phyloP scores from a whole-genome alignment of 2,329 filamentous ascomycete species.

The Myriosclerotinia curreyana region DNA sequence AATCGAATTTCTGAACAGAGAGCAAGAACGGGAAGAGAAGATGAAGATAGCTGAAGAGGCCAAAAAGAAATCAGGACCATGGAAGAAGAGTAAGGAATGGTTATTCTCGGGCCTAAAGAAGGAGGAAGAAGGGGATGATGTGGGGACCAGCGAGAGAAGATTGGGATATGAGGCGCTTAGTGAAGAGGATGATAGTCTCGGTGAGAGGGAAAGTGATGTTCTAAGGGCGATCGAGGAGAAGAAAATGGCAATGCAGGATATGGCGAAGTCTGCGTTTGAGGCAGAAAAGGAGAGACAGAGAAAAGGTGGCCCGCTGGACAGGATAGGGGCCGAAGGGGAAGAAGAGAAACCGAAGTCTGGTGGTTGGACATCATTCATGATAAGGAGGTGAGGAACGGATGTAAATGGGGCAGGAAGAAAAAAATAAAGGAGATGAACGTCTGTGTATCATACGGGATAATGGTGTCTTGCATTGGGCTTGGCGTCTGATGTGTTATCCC shows the following conservation, averaged over 20 bases:
- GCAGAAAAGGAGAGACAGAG: conserved; percentile 37
- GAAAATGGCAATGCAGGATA: conserved; percentile 31
- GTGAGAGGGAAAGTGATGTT: conserved; percentile 33
- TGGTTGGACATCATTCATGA: conserved; percentile 35
- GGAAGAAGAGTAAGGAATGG: conserved; percentile 35
- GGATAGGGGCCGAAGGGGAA: conserved; percentile 31
- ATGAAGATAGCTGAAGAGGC: conserved; percentile 27
- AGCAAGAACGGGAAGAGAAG: conserved; percentile 50
- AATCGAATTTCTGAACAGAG: conserved; percentile 50
- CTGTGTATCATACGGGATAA: conserved; percentile 34
- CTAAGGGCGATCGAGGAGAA: conserved; percentile 36
- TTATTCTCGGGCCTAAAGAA: conserved; percentile 40
- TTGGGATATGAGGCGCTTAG: conserved; percentile 31
- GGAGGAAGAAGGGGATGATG: conserved; percentile 34
- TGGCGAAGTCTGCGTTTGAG: conserved; percentile 35
- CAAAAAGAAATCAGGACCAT: conserved; percentile 35
- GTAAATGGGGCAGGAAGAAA: conserved; percentile 15
- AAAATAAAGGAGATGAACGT: conserved; percentile 20
- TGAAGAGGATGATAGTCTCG: conserved; percentile 30
- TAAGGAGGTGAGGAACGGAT: conserved; percentile 25
- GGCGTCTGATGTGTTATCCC: conserved; percentile 26
- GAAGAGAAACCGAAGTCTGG: conserved; percentile 28
- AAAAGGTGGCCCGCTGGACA: conserved; percentile 35
- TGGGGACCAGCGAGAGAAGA: conserved; percentile 31
- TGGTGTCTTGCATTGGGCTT: conserved; percentile 27